Conservation (phyloP, 306 rosid species). For the Malus asiatica region DNA sequence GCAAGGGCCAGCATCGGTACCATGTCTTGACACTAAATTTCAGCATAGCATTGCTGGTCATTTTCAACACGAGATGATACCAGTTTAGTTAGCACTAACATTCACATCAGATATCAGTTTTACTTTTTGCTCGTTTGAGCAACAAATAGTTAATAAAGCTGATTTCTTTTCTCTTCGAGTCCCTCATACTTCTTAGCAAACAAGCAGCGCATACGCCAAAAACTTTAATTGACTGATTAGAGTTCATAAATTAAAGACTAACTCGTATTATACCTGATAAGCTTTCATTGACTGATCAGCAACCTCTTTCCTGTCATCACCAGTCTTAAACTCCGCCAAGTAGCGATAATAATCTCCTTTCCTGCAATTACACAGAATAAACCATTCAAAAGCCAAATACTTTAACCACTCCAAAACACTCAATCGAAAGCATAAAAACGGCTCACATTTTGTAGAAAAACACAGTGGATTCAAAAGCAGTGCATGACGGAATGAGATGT, state of each 20-base stretch:
- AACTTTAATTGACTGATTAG: slow-evolving; percentile 48
- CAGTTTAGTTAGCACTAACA: not conserved
- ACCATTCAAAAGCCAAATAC: not conserved
- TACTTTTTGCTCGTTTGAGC: not conserved
- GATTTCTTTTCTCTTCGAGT: not conserved
- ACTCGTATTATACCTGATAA: slow-evolving; percentile 28
- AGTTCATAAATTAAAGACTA: not conserved
- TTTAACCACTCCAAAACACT: not conserved
- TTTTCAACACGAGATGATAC: not conserved
- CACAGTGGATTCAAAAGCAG: slow-evolving; percentile 10
- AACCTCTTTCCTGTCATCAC: slow-evolving; percentile 47
- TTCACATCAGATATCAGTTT: not conserved
- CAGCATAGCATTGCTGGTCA: not conserved
- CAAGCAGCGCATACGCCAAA: not conserved
- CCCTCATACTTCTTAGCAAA: not conserved
- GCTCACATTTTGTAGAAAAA: slow-evolving; percentile 52
- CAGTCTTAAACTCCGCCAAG: slow-evolving; percentile 40
- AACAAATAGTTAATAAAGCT: not conserved
- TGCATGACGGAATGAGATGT: slow-evolving; percentile 26
- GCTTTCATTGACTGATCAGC: slow-evolving; percentile 58
- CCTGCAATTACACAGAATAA: slow-evolving; percentile 26
- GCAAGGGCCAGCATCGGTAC: not conserved
- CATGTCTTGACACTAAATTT: not conserved
- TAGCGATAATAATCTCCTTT: slow-evolving; percentile 58
- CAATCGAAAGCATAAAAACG: not conserved